Conservation (phyloP, 2,329 filamentous ascomycete genomes). For the Trichoderma asperellum region DNA sequence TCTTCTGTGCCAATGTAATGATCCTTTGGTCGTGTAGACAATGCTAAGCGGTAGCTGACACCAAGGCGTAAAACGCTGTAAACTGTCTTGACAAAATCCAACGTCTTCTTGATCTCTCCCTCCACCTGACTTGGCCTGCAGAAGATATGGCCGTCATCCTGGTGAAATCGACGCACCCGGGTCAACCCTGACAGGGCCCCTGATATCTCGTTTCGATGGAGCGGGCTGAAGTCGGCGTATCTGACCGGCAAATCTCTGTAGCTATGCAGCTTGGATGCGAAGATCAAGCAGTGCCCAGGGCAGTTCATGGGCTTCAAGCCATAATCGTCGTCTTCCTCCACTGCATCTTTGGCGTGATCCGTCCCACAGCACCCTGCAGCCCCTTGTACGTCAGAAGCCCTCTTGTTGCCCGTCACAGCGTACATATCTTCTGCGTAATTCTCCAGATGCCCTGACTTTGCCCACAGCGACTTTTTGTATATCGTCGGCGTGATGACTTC, state of each 20-base stretch:
- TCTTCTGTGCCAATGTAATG: slow-evolving; percentile 76
- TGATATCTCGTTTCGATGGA: slow-evolving; percentile 86
- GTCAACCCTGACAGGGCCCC: slow-evolving; percentile 82
- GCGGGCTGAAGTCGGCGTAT: slow-evolving; percentile 83
- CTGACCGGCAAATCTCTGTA: slow-evolving; percentile 82
- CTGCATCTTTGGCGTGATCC: slow-evolving; percentile 32
- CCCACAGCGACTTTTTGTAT: slow-evolving; percentile 87
- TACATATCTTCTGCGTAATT: slow-evolving; percentile 96
- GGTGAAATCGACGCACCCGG: slow-evolving; percentile 82
- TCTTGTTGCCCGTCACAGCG: slow-evolving; percentile 65
- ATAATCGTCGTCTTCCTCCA: slow-evolving; percentile 71
- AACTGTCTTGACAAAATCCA: slow-evolving; percentile 74
- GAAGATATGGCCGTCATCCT: slow-evolving; percentile 91
- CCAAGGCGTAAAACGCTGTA: slow-evolving; percentile 73
- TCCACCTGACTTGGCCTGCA: slow-evolving; percentile 77
- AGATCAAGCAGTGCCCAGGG: slow-evolving; percentile 84
- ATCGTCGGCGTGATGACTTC: slow-evolving; percentile 90
- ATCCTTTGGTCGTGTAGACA: slow-evolving; percentile 77
- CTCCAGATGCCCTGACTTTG: slow-evolving; percentile 82
- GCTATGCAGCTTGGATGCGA: slow-evolving; percentile 71
- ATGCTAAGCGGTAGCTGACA: slow-evolving; percentile 68
- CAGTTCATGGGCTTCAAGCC: slow-evolving; percentile 94
- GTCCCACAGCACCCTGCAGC: slow-evolving; percentile 42
- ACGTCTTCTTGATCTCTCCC: slow-evolving; percentile 71
- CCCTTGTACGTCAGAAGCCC: slow-evolving; percentile 25